phyloP scores from a whole-genome alignment of 148 eudicot species.

The Amaranthus palmeri region DNA sequence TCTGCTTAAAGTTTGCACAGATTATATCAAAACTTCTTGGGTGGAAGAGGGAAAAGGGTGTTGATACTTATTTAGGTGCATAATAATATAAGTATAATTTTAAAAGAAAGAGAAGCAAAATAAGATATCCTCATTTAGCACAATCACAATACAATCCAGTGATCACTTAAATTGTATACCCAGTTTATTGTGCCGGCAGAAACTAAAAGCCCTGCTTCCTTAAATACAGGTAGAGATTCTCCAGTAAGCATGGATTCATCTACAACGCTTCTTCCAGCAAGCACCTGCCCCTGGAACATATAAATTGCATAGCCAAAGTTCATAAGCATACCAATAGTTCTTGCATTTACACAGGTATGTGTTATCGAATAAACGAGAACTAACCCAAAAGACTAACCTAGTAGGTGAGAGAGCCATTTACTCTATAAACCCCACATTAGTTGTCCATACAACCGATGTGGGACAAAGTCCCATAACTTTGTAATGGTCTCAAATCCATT shows the following conservation, averaged over 20 bases:
- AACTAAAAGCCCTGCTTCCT: conserved; percentile 68
- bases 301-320: conserved; percentile 10
- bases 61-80: not conserved
- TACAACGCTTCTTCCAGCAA: conserved; percentile 94
- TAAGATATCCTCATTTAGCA: not conserved
- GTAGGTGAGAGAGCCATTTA: no score
- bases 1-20: no score
- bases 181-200: conserved; percentile 96
- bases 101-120: not conserved
- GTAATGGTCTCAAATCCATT: no score
- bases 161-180: conserved; percentile 37
- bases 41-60: not conserved
- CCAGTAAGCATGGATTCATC: conserved; percentile 99
- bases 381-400: no score
- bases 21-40: not conserved
- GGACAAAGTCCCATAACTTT: no score
- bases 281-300: conserved; percentile 60
- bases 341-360: not conserved
- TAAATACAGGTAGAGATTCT: conserved; percentile 91
- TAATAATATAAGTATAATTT: not conserved
- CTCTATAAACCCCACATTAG: no score
- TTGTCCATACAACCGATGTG: no score
- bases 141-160: not conserved
- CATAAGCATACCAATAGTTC: conserved; percentile 10
- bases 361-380: no score